Percentiles rank a stretch among this genome's conserved stretches.
Evolutionary conservation across 192 early-diverging fungal species (phyloP).

Genomic region (Kickxella alabastrina): DNA sequence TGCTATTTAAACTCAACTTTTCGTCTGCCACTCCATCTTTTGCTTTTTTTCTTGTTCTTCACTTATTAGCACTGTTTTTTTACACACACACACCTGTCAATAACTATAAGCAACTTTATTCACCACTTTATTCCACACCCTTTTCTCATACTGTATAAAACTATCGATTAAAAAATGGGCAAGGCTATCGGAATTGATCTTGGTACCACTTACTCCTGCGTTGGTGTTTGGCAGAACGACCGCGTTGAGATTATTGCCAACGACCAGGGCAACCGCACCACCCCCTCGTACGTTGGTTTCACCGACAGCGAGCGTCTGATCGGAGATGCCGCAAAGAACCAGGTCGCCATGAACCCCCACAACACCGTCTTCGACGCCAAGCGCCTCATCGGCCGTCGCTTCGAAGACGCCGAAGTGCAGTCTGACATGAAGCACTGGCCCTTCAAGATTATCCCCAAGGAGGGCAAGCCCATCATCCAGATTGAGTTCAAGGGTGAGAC

Average conservation of each 20-base stretch:
- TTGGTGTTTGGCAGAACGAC: too few species aligned
- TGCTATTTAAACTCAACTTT: too few species aligned
- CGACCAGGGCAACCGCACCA: constrained; percentile 99
- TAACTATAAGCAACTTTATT: too few species aligned
- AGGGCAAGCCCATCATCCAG: constrained; percentile 85
- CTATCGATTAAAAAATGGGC: constrained; percentile 27
- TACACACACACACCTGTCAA: too few species aligned
- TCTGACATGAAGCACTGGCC: constrained; percentile 99
- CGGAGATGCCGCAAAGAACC: constrained; percentile 99
- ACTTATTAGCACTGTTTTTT: too few species aligned
- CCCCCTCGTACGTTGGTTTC: constrained; percentile 96
- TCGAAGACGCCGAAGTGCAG: constrained; percentile 90
- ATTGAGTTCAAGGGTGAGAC: constrained; percentile 95
- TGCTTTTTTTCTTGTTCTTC: too few species aligned
- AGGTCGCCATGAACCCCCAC: constrained; percentile 96
- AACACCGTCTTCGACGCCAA: too few species aligned
- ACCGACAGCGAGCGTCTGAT: constrained; percentile 97
- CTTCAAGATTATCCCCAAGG: constrained; percentile 91
- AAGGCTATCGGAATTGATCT: constrained; percentile 61
- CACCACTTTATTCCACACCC: not conserved
- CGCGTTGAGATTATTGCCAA: too few species aligned
- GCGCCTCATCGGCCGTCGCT: constrained; percentile 96
- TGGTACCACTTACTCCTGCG: too few species aligned
- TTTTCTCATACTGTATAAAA: constrained; percentile 3
- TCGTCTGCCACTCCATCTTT: not conserved